Percentiles rank a stretch among this genome's conserved stretches.
These are phyloP conservation scores for Picea glauca DNA, from an alignment of 75 land plant species.

Conservation along the genomic window DNA sequence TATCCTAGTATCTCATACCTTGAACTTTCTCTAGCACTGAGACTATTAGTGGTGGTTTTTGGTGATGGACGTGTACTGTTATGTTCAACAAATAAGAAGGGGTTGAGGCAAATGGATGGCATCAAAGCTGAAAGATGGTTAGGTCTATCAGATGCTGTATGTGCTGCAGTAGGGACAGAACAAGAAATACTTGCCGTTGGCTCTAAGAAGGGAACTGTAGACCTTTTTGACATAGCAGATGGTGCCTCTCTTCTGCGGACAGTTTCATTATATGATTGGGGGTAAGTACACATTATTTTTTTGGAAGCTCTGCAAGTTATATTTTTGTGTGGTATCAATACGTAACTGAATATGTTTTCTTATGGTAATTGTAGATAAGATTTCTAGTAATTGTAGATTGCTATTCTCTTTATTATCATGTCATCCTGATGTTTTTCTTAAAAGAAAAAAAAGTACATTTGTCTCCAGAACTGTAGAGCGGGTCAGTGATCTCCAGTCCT, in stretches of 20 bases:
- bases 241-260: conserved; percentile 62
- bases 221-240: conserved; percentile 80
- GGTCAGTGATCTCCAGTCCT: too few relatives aligned
- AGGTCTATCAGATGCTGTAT: conserved; percentile 70
- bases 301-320: not conserved
- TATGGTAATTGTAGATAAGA: too few relatives aligned
- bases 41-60: conserved; percentile 61
- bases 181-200: conserved; percentile 93
- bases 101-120: conserved; percentile 53
- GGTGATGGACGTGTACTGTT: conserved; percentile 62
- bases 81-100: conserved; percentile 75
- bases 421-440: not conserved
- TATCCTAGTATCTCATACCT: conserved; percentile 43
- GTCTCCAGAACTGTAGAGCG: not conserved
- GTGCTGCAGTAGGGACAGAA: conserved; percentile 72
- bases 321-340: not conserved
- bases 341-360: too few relatives aligned
- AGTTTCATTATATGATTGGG: conserved; percentile 96
- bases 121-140: conserved; percentile 73
- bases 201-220: conserved; percentile 71
- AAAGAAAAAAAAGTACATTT: not conserved
- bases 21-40: conserved; percentile 59
- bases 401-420: not conserved
- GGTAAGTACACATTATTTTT: conserved; percentile 42
- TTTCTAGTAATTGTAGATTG: not conserved